phyloP scores from a whole-genome alignment of 495 filamentous ascomycete species.

The Tetracladium marchalianum region DNA sequence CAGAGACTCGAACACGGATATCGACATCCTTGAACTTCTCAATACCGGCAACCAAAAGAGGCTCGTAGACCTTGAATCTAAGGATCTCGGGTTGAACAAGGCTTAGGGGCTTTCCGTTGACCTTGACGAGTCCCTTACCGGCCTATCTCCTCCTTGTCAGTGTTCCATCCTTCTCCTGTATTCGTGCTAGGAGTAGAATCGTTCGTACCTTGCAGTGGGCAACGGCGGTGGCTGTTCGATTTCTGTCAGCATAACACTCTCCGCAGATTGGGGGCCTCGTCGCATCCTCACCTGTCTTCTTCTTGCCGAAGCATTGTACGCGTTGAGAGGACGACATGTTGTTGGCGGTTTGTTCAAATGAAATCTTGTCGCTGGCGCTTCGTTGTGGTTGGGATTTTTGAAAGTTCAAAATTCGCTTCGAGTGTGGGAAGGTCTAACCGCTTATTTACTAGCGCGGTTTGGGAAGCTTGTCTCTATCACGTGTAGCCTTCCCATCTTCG shows the following conservation, averaged over 20 bases:
- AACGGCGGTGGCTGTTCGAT: constrained; percentile 61
- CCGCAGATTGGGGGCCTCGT: not conserved
- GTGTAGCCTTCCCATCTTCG: no score
- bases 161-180: constrained; percentile 1
- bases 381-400: not conserved
- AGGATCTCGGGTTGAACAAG: constrained; percentile 95
- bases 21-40: constrained; percentile 97
- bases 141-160: constrained; percentile 40
- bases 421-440: not conserved
- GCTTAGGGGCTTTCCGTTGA: constrained; percentile 91
- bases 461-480: no score
- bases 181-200: not conserved
- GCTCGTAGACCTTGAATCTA: constrained; percentile 98
- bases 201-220: constrained; percentile 85
- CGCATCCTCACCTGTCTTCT: constrained; percentile 59
- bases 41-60: constrained; percentile 86
- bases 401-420: not conserved
- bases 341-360: constrained; percentile 27
- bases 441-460: not conserved
- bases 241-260: constrained; percentile 21
- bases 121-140: constrained; percentile 92
- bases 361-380: constrained; percentile 11
- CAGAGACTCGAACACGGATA: constrained; percentile 92
- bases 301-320: constrained; percentile 94
- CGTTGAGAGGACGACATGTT: constrained; percentile 69